phyloP scores from a whole-genome alignment of 768 basidiomycete species.

The Phallus indusiatus region DNA sequence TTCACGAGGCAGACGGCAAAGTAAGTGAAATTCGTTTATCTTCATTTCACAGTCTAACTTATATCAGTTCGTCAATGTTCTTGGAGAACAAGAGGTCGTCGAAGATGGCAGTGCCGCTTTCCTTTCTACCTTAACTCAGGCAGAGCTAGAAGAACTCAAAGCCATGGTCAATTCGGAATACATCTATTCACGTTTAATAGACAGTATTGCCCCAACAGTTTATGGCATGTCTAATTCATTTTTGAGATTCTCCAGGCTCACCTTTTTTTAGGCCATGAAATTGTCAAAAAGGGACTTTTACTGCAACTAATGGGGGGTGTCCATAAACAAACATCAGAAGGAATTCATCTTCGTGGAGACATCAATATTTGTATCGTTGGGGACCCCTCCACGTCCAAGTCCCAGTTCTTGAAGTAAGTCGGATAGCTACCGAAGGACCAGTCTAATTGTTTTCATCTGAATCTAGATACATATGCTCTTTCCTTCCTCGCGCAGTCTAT shows the following conservation, averaged over 20 bases:
- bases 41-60: constrained; percentile 4
- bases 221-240: constrained; percentile 40
- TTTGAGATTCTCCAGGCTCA: background rate
- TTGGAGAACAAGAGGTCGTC: constrained; percentile 78
- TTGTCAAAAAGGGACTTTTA: constrained; percentile 95
- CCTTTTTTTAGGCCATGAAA: constrained; percentile 64
- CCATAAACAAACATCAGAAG: constrained; percentile 92
- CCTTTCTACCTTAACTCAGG: constrained; percentile 80
- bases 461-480: constrained; percentile 88
- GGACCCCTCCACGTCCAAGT: constrained; percentile 96
- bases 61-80: constrained; percentile 68
- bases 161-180: constrained; percentile 91
- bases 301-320: constrained; percentile 98
- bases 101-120: constrained; percentile 78
- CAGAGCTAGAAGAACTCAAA: constrained; percentile 91
- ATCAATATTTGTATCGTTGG: constrained; percentile 98
- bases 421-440: background rate
- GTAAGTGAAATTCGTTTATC: constrained; percentile 36
- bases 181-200: constrained; percentile 89
- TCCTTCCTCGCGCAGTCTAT: constrained; percentile 95
- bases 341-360: constrained; percentile 97
- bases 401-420: constrained; percentile 92
- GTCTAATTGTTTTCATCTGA: background rate
- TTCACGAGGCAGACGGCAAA: constrained; percentile 79
- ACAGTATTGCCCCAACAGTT: constrained; percentile 94